Evolutionary conservation across 805 yeast genomes (phyloP), one percentile per base, ranked within the genome.

Genomic region (Suhomyces tanzawaensis): DNA sequence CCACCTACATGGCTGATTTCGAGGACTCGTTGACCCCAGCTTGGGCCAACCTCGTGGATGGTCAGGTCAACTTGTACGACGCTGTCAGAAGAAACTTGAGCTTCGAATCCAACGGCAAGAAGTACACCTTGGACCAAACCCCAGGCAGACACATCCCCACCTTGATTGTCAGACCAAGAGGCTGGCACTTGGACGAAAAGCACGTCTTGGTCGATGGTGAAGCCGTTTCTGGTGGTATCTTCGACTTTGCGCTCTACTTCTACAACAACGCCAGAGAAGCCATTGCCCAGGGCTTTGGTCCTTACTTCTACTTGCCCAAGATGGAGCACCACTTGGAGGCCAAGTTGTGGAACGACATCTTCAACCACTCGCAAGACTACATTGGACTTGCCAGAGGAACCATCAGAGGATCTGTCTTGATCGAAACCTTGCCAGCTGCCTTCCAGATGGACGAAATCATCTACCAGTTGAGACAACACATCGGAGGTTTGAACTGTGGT

Each of bases 291-390:
- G 91, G 91, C 22, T 72, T 76, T 45, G 91, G 90, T 32, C 93
- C 95, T 17, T 85, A 84, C 68, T 85, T 83, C 57, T 85, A 85
- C 56, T 65, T 85, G 53, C 93, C 93, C 51, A 85, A 85, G 69
- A 82, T 85, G 89, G 93, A 85, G 62, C 91, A 84, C 62, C 87
- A 82, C 60, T 68, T 80, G 53, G 95, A 85, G 62, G 93, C 93
- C 37, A 77, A 78, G 60, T 69, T 85, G 52, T 85, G 95, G 95
- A 84, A 85, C 60, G 90, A 83, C 58, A 75, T 85, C 44, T 85
- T 85, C 67, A 72, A 77, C 58, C 82, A 77, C 41, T 72, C 93
- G 6, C 91, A 85, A 69, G 93, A 85, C 57, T 75, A 73, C 56
- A 58, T 85, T 34, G 76, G 73, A 14, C 66, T 85, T 32, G 76